phyloP scores from a whole-genome alignment of 257 asterid species.

The Solanum appendiculatum region DNA sequence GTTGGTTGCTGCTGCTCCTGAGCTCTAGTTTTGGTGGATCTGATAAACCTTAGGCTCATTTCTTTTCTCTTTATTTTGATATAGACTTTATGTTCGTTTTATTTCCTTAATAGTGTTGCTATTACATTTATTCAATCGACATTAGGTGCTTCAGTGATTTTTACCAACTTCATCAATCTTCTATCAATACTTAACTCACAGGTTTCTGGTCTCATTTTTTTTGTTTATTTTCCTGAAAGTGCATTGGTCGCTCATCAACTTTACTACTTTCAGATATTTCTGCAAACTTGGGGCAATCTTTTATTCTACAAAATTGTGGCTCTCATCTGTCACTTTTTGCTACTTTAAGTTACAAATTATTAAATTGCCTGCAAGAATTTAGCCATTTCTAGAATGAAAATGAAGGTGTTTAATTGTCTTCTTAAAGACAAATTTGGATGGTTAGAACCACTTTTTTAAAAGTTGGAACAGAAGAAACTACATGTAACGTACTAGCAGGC shows the following conservation, averaged over 20 bases:
- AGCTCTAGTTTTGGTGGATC: background rate
- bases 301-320: background rate
- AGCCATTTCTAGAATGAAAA: background rate
- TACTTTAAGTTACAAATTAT: background rate
- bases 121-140: background rate
- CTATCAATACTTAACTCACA: background rate
- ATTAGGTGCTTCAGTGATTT: background rate
- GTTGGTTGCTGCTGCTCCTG: constrained; percentile 22
- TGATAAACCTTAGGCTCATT: background rate
- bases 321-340: background rate
- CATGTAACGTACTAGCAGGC: background rate
- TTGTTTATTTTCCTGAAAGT: background rate
- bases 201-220: background rate
- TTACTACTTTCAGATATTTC: background rate
- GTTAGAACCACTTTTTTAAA: background rate
- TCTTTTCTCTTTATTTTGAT: background rate
- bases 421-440: background rate
- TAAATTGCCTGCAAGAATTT: background rate
- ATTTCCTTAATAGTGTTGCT: background rate
- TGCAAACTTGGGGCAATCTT: background rate
- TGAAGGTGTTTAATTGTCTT: background rate
- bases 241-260: background rate
- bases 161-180: background rate
- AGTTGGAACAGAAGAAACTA: background rate
- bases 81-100: background rate